These are phyloP conservation scores for Fusarium zealandicum DNA, from an alignment of 2,329 filamentous ascomycete genomes.

Conservation along the genomic window DNA sequence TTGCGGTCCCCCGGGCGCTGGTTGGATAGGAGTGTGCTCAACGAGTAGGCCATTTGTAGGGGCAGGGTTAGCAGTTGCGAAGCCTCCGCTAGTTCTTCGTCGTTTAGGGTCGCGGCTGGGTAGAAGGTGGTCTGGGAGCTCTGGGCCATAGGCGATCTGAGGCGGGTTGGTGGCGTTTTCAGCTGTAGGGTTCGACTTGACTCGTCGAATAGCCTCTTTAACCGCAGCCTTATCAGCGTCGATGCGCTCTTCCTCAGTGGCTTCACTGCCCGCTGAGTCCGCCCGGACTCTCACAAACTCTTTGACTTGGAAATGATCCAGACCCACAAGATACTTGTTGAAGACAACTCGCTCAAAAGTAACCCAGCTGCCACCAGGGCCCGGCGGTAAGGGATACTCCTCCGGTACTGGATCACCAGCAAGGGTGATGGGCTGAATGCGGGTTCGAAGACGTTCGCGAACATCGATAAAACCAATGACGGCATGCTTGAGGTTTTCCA, in stretches of 20 bases:
- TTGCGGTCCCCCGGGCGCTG: conserved; percentile 30
- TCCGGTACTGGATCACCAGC: conserved; percentile 56
- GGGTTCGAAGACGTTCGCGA: conserved; percentile 65
- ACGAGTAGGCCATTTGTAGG: conserved; percentile 31
- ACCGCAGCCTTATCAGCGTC: conserved; percentile 51
- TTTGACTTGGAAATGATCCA: conserved; percentile 65
- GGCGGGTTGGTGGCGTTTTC: conserved; percentile 53
- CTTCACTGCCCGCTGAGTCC: conserved; percentile 50
- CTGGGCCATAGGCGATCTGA: conserved; percentile 59
- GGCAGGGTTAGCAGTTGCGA: conserved; percentile 35
- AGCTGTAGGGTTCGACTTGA: conserved; percentile 52
- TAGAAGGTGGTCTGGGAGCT: conserved; percentile 54
- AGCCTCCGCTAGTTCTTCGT: conserved; percentile 41
- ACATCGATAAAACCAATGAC: conserved; percentile 70
- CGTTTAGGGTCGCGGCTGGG: conserved; percentile 40
- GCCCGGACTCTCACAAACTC: conserved; percentile 66
- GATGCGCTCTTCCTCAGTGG: conserved; percentile 51
- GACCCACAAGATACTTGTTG: conserved; percentile 60
- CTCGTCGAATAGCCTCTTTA: conserved; percentile 55
- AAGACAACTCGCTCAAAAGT: conserved; percentile 69
- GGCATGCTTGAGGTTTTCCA: conserved; percentile 60
- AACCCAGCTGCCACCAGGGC: conserved; percentile 69
- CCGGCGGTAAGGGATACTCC: conserved; percentile 60
- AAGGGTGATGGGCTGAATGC: conserved; percentile 60
- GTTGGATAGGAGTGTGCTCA: conserved; percentile 36